Conservation (phyloP, 768 basidiomycete genomes). For the Fomitopsis pulvina region DNA sequence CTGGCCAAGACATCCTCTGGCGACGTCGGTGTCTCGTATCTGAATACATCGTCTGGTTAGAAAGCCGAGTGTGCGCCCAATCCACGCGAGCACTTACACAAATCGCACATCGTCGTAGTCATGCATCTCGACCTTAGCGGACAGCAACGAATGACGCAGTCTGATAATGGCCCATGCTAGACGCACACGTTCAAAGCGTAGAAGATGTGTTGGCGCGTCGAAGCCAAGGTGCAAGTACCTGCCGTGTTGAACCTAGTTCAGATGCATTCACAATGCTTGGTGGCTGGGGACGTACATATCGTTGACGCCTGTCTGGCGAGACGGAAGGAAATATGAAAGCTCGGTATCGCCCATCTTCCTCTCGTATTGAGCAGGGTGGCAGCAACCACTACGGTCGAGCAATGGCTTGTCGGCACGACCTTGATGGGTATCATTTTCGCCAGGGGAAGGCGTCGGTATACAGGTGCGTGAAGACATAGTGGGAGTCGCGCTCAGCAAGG, state of each 20-base stretch:
- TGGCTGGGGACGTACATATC: constrained; percentile 56
- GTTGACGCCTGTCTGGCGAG: constrained; percentile 75
- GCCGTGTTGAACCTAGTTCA: background rate
- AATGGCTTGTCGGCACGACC: constrained; percentile 3
- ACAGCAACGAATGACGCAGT: constrained; percentile 66
- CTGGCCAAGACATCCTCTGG: constrained; percentile 37
- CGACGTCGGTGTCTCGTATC: constrained; percentile 40
- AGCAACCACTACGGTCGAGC: background rate
- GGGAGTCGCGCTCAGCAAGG: background rate
- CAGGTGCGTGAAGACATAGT: constrained; percentile 4
- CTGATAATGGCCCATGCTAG: constrained; percentile 70
- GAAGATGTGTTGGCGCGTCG: constrained; percentile 35
- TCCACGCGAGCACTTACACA: constrained; percentile 36
- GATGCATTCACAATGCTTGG: background rate
- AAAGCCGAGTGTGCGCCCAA: background rate
- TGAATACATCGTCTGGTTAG: constrained; percentile 17
- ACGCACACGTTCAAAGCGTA: constrained; percentile 42
- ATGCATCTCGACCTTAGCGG: constrained; percentile 51
- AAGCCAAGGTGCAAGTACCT: constrained; percentile 83
- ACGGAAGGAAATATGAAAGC: constrained; percentile 72
- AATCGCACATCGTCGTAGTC: constrained; percentile 62
- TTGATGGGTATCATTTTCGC: constrained; percentile 1
- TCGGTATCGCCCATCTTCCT: constrained; percentile 70
- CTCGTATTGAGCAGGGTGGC: constrained; percentile 26
- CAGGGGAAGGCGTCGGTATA: constrained; percentile 16